Percentiles rank a stretch among this genome's conserved stretches.
phyloP scores from a whole-genome alignment of 352 stramenopile genomes.

The Globisporangium ultimum region DNA sequence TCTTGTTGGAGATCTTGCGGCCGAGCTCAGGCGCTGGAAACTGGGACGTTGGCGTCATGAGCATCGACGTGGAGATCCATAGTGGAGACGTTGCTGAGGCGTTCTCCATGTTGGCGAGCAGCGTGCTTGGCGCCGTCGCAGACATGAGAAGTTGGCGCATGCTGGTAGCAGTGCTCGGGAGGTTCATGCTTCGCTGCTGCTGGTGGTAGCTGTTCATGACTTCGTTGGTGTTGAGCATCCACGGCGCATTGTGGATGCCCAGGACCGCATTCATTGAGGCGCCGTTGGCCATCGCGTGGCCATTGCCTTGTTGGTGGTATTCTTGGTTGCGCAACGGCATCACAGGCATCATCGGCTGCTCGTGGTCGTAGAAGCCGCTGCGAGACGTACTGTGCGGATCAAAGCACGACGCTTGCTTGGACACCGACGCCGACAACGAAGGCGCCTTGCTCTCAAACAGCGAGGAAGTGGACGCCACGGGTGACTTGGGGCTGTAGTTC shows the following conservation, averaged over 20 bases:
- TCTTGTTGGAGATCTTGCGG: slow-evolving; percentile 15
- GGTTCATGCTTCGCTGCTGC: background rate
- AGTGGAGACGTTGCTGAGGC: background rate
- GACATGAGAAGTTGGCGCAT: slow-evolving; percentile 11
- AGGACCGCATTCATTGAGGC: slow-evolving; percentile 9
- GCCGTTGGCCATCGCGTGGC: background rate
- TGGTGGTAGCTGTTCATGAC: background rate
- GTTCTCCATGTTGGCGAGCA: background rate
- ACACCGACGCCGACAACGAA: background rate
- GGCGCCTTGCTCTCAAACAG: too few relatives aligned
- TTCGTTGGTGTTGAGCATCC: background rate
- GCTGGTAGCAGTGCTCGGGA: background rate
- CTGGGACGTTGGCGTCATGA: slow-evolving; percentile 13
- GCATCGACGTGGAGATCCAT: slow-evolving; percentile 19
- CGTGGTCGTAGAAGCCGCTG: slow-evolving; percentile 3
- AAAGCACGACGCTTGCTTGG: background rate
- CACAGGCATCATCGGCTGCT: background rate
- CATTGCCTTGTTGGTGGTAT: background rate
- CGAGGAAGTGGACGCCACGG: slow-evolving; percentile 1
- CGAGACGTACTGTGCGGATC: slow-evolving; percentile 3
- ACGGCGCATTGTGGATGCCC: slow-evolving; percentile 8
- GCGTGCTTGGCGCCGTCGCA: background rate
- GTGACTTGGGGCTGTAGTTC: slow-evolving; percentile 15
- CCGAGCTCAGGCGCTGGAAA: slow-evolving; percentile 4
- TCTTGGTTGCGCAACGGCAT: slow-evolving; percentile 8